Evolutionary conservation across 2,329 filamentous ascomycete genomes (phyloP).

Genomic region (Elsinoe necatrix): DNA sequence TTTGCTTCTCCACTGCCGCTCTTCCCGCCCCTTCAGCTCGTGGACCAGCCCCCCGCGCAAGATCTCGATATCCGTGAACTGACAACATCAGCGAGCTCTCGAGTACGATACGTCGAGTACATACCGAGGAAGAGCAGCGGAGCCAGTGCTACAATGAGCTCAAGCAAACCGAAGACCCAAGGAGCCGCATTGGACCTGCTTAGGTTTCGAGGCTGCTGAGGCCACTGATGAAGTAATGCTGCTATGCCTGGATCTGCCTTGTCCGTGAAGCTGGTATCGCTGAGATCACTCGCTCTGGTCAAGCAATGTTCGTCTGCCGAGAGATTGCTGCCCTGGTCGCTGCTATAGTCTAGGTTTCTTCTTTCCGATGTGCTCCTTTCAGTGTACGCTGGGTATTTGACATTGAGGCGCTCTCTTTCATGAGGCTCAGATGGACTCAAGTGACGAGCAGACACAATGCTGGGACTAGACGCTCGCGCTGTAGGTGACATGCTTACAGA

Average conservation of each 20-base stretch:
- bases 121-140: background rate
- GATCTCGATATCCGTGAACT: slow-evolving; percentile 26
- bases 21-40: slow-evolving; percentile 21
- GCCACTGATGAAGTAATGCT: no score
- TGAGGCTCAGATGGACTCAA: background rate
- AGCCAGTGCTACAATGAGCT: background rate
- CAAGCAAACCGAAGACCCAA: background rate
- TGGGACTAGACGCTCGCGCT: background rate
- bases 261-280: no score
- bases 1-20: slow-evolving; percentile 22
- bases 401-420: background rate
- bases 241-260: no score
- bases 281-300: no score
- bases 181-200: no score
- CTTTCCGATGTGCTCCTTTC: background rate
- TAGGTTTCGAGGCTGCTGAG: no score
- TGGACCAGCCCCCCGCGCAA: slow-evolving; percentile 25
- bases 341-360: background rate
- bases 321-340: background rate
- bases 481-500: background rate
- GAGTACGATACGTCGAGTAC: background rate
- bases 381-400: background rate
- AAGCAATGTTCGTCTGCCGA: background rate
- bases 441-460: background rate
- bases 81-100: background rate